Percentiles rank a stretch among this genome's conserved stretches.
Conservation (phyloP, 1,284 basidiomycete species). For the Takashimella koratensis region DNA sequence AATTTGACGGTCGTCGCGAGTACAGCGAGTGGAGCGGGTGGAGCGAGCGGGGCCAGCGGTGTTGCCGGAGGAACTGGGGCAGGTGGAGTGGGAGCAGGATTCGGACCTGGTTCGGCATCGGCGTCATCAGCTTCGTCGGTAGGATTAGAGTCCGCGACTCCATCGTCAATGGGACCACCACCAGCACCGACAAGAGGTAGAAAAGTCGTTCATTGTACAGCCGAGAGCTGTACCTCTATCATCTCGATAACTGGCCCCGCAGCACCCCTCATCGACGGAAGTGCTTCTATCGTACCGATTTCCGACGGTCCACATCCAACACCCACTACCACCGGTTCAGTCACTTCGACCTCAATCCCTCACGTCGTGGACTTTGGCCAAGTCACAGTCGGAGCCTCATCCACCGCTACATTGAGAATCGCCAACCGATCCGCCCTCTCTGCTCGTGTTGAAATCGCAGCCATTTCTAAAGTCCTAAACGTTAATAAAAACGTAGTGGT, state of each 20-base stretch:
- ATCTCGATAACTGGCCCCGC: slow-evolving; percentile 22
- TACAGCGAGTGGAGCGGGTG: neutral
- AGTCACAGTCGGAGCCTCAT: slow-evolving; percentile 53
- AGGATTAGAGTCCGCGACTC: neutral
- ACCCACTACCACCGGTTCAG: neutral
- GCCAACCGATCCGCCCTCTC: slow-evolving; percentile 51
- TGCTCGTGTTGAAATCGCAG: slow-evolving; percentile 52
- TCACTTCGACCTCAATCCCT: slow-evolving; percentile 23
- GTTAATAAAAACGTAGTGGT: slow-evolving; percentile 52
- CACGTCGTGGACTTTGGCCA: slow-evolving; percentile 51
- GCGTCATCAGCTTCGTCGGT: slow-evolving; percentile 15
- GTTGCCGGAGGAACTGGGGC: neutral
- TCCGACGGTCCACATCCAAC: neutral
- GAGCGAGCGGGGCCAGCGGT: neutral
- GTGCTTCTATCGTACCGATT: too few species aligned
- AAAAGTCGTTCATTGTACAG: slow-evolving; percentile 37
- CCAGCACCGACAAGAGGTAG: neutral
- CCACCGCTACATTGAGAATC: slow-evolving; percentile 48
- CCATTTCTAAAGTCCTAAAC: slow-evolving; percentile 54
- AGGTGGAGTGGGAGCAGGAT: neutral
- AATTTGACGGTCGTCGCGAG: neutral
- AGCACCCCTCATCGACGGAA: too few species aligned
- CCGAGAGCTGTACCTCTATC: slow-evolving; percentile 52
- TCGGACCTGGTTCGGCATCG: slow-evolving; percentile 26
- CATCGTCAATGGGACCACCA: neutral